A percentile compares a stretch with the other conserved stretches of the same genome.
Evolutionary conservation across 2,329 filamentous ascomycete genomes (phyloP).

Genomic region (Xylariaceae sp.): DNA sequence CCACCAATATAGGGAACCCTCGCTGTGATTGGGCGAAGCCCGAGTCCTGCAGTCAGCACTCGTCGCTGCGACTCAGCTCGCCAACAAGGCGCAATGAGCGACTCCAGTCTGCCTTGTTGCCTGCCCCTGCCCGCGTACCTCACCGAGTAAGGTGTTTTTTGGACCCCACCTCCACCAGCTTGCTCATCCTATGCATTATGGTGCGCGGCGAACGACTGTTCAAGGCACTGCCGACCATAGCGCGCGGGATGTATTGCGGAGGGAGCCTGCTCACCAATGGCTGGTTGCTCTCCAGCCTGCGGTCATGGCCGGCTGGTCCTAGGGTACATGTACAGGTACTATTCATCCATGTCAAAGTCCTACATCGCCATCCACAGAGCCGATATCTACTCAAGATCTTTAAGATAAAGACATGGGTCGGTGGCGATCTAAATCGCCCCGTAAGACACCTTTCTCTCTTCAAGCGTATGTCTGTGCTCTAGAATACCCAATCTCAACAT

Average conservation of each 20-base stretch:
- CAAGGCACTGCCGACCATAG: constrained; percentile 40
- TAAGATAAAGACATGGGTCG: constrained; percentile 42
- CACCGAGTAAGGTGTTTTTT: constrained; percentile 42
- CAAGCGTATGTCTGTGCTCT: constrained; percentile 31
- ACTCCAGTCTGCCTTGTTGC: constrained; percentile 46
- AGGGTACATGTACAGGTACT: constrained; percentile 40
- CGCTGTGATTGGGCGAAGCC: constrained; percentile 40
- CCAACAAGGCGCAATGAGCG: constrained; percentile 41
- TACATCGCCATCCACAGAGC: constrained; percentile 40
- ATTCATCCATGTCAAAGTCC: constrained; percentile 39
- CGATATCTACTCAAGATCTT: constrained; percentile 31
- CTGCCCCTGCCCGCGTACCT: constrained; percentile 39
- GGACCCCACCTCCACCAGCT: constrained; percentile 42
- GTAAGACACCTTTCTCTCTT: constrained; percentile 33
- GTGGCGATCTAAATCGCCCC: constrained; percentile 38
- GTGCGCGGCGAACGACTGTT: constrained; percentile 38
- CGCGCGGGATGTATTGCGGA: constrained; percentile 34
- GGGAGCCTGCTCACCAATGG: constrained; percentile 41
- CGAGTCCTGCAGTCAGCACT: constrained; percentile 45
- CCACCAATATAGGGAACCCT: constrained; percentile 27
- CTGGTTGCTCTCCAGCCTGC: constrained; percentile 33
- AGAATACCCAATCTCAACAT: constrained; percentile 30
- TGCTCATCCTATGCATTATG: constrained; percentile 38
- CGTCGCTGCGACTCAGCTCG: constrained; percentile 41
- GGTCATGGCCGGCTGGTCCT: constrained; percentile 41